Evolutionary conservation across 371 early-diverging fungal genomes (phyloP).

Genomic region (Lichtheimia ramosa): DNA sequence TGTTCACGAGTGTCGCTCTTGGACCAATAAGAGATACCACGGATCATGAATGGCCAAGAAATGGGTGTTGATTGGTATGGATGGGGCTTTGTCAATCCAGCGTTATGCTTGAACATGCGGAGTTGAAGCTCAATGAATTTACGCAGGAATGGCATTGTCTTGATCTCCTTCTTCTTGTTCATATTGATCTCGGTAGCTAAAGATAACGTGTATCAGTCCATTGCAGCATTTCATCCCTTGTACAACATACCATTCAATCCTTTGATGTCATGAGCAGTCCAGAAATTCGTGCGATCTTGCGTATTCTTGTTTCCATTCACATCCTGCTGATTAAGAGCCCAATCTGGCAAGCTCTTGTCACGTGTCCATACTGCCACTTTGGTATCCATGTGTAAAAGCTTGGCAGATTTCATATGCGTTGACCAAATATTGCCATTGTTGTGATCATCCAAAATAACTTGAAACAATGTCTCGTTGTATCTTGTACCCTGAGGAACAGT

Average conservation of each 20-base stretch:
- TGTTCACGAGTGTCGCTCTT: constrained; percentile 65
- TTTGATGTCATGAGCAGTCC: constrained; percentile 72
- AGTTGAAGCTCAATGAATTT: constrained; percentile 92
- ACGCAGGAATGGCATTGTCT: constrained; percentile 64
- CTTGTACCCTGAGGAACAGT: constrained; percentile 57
- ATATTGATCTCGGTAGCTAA: constrained; percentile 34
- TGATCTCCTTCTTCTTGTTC: constrained; percentile 38
- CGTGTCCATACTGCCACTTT: constrained; percentile 83
- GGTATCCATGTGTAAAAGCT: constrained; percentile 79
- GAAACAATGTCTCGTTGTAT: constrained; percentile 69
- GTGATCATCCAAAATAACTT: constrained; percentile 57
- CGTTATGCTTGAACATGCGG: constrained; percentile 90
- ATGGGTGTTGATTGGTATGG: constrained; percentile 87
- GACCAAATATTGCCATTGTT: constrained; percentile 45
- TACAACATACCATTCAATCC: constrained; percentile 57
- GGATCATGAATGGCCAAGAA: constrained; percentile 88
- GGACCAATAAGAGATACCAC: constrained; percentile 96
- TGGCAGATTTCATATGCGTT: constrained; percentile 62
- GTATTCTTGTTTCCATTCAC: constrained; percentile 94
- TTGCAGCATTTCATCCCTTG: constrained; percentile 3
- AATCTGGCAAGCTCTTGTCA: constrained; percentile 79
- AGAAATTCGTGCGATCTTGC: constrained; percentile 71
- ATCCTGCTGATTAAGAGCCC: constrained; percentile 96
- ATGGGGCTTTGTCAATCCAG: constrained; percentile 86
- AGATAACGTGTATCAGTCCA: neutral